A percentile compares a stretch with the other conserved stretches of the same genome.
These are phyloP conservation scores for Sporothrix variecibatus DNA, from an alignment of 2,329 filamentous ascomycete genomes.

Conservation along the genomic window DNA sequence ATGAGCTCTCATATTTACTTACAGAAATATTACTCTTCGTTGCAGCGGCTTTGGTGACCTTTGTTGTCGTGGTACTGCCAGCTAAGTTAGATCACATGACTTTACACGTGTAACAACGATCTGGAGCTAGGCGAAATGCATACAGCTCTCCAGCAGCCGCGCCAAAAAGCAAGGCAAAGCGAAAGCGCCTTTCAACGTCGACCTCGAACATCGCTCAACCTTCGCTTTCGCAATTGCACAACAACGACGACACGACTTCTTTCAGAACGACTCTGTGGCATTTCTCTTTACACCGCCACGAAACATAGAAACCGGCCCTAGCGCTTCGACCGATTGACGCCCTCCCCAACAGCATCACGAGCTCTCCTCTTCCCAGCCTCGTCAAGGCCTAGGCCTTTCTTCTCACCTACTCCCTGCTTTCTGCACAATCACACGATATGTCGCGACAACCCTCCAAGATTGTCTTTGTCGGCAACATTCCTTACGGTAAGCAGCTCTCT, in stretches of 20 bases:
- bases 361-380: background rate
- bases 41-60: background rate
- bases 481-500: constrained; percentile 60
- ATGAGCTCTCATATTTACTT: too few relatives aligned
- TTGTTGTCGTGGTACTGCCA: background rate
- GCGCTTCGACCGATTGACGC: background rate
- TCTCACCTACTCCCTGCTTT: background rate
- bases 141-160: constrained; percentile 14
- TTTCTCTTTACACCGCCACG: background rate
- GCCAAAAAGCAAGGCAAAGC: background rate
- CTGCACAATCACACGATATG: constrained; percentile 47
- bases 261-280: too few relatives aligned
- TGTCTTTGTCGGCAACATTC: constrained; percentile 83
- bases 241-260: background rate
- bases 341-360: background rate
- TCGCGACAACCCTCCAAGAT: constrained; percentile 76
- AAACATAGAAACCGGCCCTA: background rate
- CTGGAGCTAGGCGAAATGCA: constrained; percentile 9
- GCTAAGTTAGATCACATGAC: background rate
- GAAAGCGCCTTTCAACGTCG: background rate
- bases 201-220: background rate
- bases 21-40: background rate
- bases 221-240: background rate
- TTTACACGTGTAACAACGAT: background rate
- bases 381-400: background rate